Evolutionary conservation across 495 filamentous ascomycete species (phyloP).

Genomic region (Immersiella caudata): DNA sequence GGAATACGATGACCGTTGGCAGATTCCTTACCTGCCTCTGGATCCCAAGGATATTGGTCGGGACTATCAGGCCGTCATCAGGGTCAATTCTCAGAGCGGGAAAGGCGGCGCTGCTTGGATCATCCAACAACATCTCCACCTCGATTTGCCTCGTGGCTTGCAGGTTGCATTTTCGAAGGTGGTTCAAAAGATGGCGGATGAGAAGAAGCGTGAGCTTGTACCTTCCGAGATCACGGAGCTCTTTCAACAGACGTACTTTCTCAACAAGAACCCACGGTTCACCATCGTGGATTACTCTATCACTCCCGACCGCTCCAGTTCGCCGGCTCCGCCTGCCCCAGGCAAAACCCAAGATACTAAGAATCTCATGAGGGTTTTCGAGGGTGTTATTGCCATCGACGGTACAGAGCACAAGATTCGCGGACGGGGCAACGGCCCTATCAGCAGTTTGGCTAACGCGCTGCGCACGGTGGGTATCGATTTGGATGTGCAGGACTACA

Average conservation of each 20-base stretch:
- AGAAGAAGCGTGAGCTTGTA: slow-evolving; percentile 80
- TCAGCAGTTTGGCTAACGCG: slow-evolving; percentile 85
- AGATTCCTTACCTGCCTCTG: slow-evolving; percentile 87
- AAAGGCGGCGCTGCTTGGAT: slow-evolving; percentile 97
- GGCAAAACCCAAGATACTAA: slow-evolving; percentile 73
- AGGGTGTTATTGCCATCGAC: slow-evolving; percentile 86
- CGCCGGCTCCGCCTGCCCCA: slow-evolving; percentile 68
- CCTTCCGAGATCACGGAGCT: slow-evolving; percentile 79
- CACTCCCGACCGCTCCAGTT: slow-evolving; percentile 77
- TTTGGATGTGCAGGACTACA: slow-evolving; percentile 91
- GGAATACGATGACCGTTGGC: slow-evolving; percentile 63
- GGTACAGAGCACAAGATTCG: slow-evolving; percentile 74
- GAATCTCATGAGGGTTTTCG: slow-evolving; percentile 80
- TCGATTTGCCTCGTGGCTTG: slow-evolving; percentile 89
- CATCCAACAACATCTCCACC: slow-evolving; percentile 82
- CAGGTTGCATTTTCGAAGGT: slow-evolving; percentile 89
- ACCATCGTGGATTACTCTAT: slow-evolving; percentile 91
- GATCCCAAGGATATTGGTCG: slow-evolving; percentile 93
- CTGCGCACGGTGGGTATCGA: slow-evolving; percentile 81
- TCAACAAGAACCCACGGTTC: slow-evolving; percentile 81
- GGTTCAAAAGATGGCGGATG: slow-evolving; percentile 75
- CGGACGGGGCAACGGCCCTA: slow-evolving; percentile 85
- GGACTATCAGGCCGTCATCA: slow-evolving; percentile 96
- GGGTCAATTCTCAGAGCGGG: slow-evolving; percentile 94
- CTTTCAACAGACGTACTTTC: slow-evolving; percentile 86